These are phyloP conservation scores for Hypoxylon rubiginosum DNA, from an alignment of 2,329 filamentous ascomycete genomes.

Conservation along the genomic window DNA sequence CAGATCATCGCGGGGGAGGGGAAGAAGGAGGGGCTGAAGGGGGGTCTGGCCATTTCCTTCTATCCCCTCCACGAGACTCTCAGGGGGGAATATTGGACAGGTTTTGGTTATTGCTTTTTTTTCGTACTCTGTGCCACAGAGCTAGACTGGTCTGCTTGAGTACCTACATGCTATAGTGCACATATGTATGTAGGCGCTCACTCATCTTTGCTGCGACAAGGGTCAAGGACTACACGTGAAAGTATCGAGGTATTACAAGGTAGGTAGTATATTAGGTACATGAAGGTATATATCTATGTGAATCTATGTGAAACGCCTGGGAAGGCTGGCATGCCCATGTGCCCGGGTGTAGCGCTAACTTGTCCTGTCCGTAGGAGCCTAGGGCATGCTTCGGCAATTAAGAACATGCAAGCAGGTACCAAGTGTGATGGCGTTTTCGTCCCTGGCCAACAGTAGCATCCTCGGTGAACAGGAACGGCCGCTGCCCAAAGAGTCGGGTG, in stretches of 20 bases:
- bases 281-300: neutral
- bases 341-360: slow-evolving; percentile 24
- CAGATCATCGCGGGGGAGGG: slow-evolving; percentile 42
- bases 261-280: no score
- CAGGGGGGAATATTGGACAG: neutral
- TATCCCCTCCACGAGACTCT: slow-evolving; percentile 3
- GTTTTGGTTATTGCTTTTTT: slow-evolving; percentile 4
- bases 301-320: slow-evolving; percentile 22
- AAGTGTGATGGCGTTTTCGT: slow-evolving; percentile 21
- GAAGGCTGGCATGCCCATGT: slow-evolving; percentile 7
- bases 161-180: neutral
- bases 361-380: slow-evolving; percentile 10
- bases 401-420: slow-evolving; percentile 5
- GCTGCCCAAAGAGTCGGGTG: slow-evolving; percentile 10
- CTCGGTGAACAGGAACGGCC: slow-evolving; percentile 31
- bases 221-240: slow-evolving; percentile 27
- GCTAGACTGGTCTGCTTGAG: neutral
- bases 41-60: neutral
- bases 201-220: slow-evolving; percentile 2
- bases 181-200: slow-evolving; percentile 4
- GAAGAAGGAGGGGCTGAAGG: neutral
- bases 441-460: slow-evolving; percentile 14
- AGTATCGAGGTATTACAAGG: slow-evolving; percentile 14
- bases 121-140: slow-evolving; percentile 1
- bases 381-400: slow-evolving; percentile 16